Evolutionary conservation across 495 filamentous ascomycete genomes (phyloP), one percentile per base, ranked within the genome.

Genomic region (Cercophora sp.): DNA sequence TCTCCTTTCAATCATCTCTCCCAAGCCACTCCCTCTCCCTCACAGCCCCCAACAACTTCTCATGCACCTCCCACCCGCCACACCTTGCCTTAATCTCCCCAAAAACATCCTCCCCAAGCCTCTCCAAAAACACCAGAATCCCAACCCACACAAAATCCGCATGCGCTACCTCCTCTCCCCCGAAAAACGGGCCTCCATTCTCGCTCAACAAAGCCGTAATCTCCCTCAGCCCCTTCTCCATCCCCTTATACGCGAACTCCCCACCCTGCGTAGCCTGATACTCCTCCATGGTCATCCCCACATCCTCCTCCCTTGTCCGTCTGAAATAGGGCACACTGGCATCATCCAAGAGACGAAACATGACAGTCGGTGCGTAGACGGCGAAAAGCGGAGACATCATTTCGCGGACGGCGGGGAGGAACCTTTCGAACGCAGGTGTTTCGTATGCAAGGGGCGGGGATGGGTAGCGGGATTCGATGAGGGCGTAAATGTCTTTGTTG

Each of bases 391-490:
- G 39, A 0, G 4, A 16, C 23, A 65, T 51, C 13, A 64, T 10
- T 4, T 40, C 9, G 0, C 0, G 1, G 8, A 59, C 0, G 6
- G 45, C 24, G 18, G 66, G 55, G 1, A 80, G 48, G 37, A 61
- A 3, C 69, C 46, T 0, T 70, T 73, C 8, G 72, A 71, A 23
- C 5, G 39, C n/a, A 20, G 39, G 39, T 4, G 39, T 42, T 65
- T 82, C 73, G 8, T 84, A 60, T 52, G 72, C 73, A 3, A 85
- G 51, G 1, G 73, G 65, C 0, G 82, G 82, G 4, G 70, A 59
- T 0, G 83, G 82, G 54, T 85, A 67, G 4, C 59, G 58, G 36
- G 67, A 61, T 52, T 86, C 81, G 34, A 87, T 66, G 16, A 59
- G 64, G 1, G 55, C 24, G 13, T 73, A 76, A 53, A 87, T 86